A percentile compares a stretch with the other conserved stretches of the same genome.
Conservation (phyloP, 208 protist species). For the Acanthamoeba royreba region DNA sequence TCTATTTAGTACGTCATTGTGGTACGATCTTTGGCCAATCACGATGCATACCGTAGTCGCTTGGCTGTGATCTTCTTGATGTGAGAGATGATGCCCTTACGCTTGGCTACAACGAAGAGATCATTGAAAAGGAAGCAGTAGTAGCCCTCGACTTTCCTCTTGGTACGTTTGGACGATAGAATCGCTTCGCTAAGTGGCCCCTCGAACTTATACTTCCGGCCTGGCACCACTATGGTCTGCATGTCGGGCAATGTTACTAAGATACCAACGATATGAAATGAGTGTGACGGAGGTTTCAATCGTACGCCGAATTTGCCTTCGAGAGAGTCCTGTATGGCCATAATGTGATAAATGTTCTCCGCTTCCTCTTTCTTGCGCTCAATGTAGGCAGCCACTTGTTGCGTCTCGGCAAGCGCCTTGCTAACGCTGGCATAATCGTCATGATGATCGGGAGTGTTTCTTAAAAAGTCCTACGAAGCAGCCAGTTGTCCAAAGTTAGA, state of each 20-base stretch:
- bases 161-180: not conserved
- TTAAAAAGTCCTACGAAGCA: not conserved
- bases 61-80: slow-evolving; percentile 39
- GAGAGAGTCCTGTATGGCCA: slow-evolving; percentile 21
- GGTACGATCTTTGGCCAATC: too few species aligned
- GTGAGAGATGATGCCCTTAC: slow-evolving; percentile 15
- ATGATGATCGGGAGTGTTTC: not conserved
- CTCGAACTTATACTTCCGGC: slow-evolving; percentile 11
- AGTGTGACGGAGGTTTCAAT: not conserved
- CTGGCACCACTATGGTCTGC: not conserved
- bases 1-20: not conserved
- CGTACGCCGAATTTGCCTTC: not conserved
- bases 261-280: not conserved
- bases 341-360: slow-evolving; percentile 23
- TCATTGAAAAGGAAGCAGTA: slow-evolving; percentile 38
- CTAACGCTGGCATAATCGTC: not conserved
- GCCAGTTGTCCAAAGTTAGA: not conserved
- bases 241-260: not conserved
- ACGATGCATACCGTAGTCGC: not conserved
- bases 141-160: not conserved
- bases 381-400: not conserved
- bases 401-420: not conserved
- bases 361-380: slow-evolving; percentile 25
- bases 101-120: not conserved
- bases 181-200: not conserved